Percentiles rank a stretch among this genome's conserved stretches.
These are phyloP conservation scores for Chrysanthemum lavandulifolium DNA, from an alignment of 129 eudicot genomes.

Conservation along the genomic window DNA sequence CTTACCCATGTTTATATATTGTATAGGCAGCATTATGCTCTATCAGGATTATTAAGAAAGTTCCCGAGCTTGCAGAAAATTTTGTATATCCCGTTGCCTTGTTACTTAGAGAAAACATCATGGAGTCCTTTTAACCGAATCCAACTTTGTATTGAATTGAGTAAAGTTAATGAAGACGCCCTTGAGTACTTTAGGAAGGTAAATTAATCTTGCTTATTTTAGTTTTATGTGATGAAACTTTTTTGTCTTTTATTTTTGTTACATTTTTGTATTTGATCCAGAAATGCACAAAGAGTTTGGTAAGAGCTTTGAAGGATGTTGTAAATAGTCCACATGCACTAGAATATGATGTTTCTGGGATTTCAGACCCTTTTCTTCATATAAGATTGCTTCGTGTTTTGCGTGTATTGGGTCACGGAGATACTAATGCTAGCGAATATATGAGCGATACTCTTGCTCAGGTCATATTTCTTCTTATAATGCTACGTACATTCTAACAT, in stretches of 20 bases:
- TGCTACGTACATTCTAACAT: constrained; percentile 40
- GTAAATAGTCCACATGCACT: constrained; percentile 95
- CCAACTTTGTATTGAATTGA: constrained; percentile 80
- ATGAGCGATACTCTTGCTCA: constrained; percentile 99
- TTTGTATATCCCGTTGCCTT: constrained; percentile 81
- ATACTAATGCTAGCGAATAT: constrained; percentile 90
- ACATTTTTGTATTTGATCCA: constrained; percentile 55
- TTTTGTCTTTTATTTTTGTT: constrained; percentile 2
- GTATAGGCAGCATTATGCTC: constrained; percentile 88
- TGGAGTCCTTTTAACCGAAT: constrained; percentile 83
- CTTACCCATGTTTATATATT: constrained; percentile 13
- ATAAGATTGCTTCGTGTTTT: constrained; percentile 78
- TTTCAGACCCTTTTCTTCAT: constrained; percentile 93
- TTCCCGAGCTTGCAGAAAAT: constrained; percentile 86
- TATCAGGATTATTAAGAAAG: constrained; percentile 85
- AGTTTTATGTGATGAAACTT: constrained; percentile 1
- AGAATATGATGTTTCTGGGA: constrained; percentile 87
- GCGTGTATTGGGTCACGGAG: constrained; percentile 85
- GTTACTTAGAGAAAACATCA: constrained; percentile 93
- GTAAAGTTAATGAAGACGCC: constrained; percentile 78
- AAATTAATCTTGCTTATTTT: constrained; percentile 23
- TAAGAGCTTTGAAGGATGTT: constrained; percentile 80
- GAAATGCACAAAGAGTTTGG: constrained; percentile 89
- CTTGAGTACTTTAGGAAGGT: constrained; percentile 94
- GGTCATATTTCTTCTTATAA: constrained; percentile 44